phyloP scores from a whole-genome alignment of 495 filamentous ascomycete genomes.

The Xanthoparmelia taractica region DNA sequence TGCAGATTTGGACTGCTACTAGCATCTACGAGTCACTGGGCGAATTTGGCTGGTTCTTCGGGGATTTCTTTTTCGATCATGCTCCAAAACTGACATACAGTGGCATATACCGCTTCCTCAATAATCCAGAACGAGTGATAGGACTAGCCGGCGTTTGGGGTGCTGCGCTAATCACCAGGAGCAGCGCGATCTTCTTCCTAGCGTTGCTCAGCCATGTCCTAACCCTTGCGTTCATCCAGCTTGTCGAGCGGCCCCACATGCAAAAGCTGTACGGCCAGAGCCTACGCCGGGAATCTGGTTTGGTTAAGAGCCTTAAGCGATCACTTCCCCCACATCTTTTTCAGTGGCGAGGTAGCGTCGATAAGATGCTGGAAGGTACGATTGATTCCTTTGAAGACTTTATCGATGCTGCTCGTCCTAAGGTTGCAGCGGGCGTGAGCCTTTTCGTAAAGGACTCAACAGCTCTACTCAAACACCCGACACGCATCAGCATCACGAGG shows the following conservation, averaged over 20 bases:
- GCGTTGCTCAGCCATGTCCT: constrained; percentile 80
- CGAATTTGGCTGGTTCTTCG: constrained; percentile 99
- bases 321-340: constrained; percentile 75
- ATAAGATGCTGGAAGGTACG: constrained; percentile 77
- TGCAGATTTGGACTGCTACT: constrained; percentile 87
- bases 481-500: constrained; percentile 75
- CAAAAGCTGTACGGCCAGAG: constrained; percentile 88
- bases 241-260: constrained; percentile 96
- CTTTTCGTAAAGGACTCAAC: constrained; percentile 83
- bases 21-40: constrained; percentile 95
- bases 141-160: constrained; percentile 96
- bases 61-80: constrained; percentile 89
- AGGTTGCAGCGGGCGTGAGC: constrained; percentile 76
- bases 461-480: constrained; percentile 83
- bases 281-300: constrained; percentile 77
- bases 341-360: constrained; percentile 73
- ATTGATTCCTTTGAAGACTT: constrained; percentile 86
- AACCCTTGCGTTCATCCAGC: constrained; percentile 79
- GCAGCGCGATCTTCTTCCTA: constrained; percentile 70
- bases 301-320: constrained; percentile 81
- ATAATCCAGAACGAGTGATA: constrained; percentile 92
- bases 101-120: constrained; percentile 95
- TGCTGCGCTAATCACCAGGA: constrained; percentile 84
- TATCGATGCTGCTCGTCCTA: constrained; percentile 78
- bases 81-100: constrained; percentile 84